phyloP scores from a whole-genome alignment of 345 rosid species.

The Litchi chinensis region DNA sequence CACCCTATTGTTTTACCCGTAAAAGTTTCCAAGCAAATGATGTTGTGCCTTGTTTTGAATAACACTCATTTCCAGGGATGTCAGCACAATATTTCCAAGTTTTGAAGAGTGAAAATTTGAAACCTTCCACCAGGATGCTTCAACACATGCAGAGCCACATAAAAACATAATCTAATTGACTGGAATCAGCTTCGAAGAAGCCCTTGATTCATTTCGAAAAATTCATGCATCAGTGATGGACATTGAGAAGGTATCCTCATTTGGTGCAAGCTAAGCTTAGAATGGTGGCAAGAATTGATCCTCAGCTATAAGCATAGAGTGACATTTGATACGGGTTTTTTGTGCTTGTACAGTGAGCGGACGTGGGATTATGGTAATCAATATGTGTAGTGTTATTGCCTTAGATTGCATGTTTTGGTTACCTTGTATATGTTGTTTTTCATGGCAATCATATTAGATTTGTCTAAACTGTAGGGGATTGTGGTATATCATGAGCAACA shows the following conservation, averaged over 20 bases:
- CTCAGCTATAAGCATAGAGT: background rate
- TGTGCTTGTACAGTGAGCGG: constrained; percentile 6
- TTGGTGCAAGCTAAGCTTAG: background rate
- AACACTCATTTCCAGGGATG: constrained; percentile 48
- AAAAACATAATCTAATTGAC: background rate
- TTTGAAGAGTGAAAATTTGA: constrained; percentile 47
- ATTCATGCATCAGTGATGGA: background rate
- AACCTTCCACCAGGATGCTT: background rate
- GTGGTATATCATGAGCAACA: background rate
- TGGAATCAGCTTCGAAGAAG: background rate
- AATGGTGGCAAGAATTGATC: background rate
- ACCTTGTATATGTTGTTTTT: background rate
- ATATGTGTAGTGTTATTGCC: background rate
- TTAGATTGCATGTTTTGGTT: background rate
- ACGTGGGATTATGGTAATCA: background rate
- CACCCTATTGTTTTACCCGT: background rate
- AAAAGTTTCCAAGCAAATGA: background rate
- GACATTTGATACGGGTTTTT: background rate
- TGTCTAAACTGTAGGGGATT: background rate
- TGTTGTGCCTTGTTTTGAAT: background rate
- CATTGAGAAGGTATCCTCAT: background rate
- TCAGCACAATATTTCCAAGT: constrained; percentile 66
- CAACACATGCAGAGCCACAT: background rate
- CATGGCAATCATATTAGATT: background rate
- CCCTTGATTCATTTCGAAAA: background rate